A percentile compares a stretch with the other conserved stretches of the same genome.
Evolutionary conservation across 2,329 filamentous ascomycete species (phyloP).

Genomic region (Hypoxylon sp.): DNA sequence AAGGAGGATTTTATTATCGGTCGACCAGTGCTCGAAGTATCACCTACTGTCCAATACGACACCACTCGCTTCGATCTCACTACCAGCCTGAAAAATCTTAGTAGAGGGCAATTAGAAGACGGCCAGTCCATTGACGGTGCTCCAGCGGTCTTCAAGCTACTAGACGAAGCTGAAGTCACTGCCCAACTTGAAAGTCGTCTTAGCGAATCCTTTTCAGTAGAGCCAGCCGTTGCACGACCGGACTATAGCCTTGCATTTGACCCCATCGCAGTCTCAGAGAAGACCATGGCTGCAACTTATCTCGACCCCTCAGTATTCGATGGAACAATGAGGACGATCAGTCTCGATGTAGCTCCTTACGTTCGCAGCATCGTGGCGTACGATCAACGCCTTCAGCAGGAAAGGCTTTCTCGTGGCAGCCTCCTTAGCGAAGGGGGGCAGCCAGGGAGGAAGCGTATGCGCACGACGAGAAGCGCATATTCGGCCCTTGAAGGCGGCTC

Average conservation of each 20-base stretch:
- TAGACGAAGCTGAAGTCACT: constrained; percentile 43
- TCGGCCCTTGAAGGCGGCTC: constrained; percentile 82
- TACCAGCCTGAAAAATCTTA: constrained; percentile 52
- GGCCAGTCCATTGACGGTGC: neutral
- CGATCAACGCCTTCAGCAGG: constrained; percentile 77
- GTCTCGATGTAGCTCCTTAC: constrained; percentile 86
- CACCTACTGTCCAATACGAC: constrained; percentile 52
- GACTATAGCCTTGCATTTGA: constrained; percentile 72
- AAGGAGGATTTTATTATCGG: constrained; percentile 66
- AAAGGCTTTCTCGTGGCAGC: constrained; percentile 72
- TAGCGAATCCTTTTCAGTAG: constrained; percentile 38
- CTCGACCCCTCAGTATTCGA: constrained; percentile 83
- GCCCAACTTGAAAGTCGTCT: constrained; percentile 57
- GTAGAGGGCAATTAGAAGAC: constrained; percentile 44
- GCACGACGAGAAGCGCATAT: constrained; percentile 79
- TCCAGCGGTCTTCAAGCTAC: constrained; percentile 9
- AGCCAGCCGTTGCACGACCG: constrained; percentile 57
- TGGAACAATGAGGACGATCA: constrained; percentile 73
- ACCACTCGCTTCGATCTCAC: constrained; percentile 51
- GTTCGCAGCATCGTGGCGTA: constrained; percentile 86
- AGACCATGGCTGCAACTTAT: constrained; percentile 55
- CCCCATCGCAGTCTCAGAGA: constrained; percentile 66
- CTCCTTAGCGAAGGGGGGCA: constrained; percentile 70
- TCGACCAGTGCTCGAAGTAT: constrained; percentile 61
- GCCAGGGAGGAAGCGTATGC: constrained; percentile 67